These are phyloP conservation scores for Amylocystis lapponica DNA, from an alignment of 768 basidiomycete genomes.

Conservation along the genomic window DNA sequence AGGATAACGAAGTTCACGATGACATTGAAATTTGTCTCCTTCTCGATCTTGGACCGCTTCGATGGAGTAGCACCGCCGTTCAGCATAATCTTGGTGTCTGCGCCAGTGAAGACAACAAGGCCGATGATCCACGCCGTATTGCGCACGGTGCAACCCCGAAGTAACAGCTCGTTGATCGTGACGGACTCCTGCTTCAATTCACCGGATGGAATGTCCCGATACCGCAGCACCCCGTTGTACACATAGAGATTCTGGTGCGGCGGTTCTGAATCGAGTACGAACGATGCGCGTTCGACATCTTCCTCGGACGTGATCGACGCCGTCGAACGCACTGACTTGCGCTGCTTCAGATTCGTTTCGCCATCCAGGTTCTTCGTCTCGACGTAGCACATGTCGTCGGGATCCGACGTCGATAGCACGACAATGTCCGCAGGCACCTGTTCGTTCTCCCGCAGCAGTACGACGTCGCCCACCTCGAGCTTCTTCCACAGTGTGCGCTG, in stretches of 20 bases:
- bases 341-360: constrained; percentile 92
- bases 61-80: constrained; percentile 92
- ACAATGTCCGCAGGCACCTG: constrained; percentile 96
- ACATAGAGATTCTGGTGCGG: constrained; percentile 91
- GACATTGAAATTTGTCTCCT: constrained; percentile 98
- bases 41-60: constrained; percentile 97
- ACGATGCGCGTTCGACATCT: constrained; percentile 81
- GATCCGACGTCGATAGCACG: constrained; percentile 86
- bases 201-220: constrained; percentile 46
- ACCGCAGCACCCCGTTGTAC: constrained; percentile 83
- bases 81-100: constrained; percentile 88
- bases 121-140: constrained; percentile 94
- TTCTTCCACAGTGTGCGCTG: constrained; percentile 98
- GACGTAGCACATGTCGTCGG: constrained; percentile 89
- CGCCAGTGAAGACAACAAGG: constrained; percentile 89
- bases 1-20: constrained; percentile 87
- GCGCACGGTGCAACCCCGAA: constrained; percentile 85
- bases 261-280: constrained; percentile 88
- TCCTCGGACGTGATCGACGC: constrained; percentile 76
- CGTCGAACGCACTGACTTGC: constrained; percentile 73
- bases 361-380: constrained; percentile 99
- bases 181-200: constrained; percentile 62
- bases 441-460: constrained; percentile 87
- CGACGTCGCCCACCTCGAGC: constrained; percentile 94
- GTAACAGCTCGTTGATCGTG: constrained; percentile 87